Evolutionary conservation across 1,139 yeast genomes (phyloP).

Genomic region (Scheffersomyces quercinus): DNA sequence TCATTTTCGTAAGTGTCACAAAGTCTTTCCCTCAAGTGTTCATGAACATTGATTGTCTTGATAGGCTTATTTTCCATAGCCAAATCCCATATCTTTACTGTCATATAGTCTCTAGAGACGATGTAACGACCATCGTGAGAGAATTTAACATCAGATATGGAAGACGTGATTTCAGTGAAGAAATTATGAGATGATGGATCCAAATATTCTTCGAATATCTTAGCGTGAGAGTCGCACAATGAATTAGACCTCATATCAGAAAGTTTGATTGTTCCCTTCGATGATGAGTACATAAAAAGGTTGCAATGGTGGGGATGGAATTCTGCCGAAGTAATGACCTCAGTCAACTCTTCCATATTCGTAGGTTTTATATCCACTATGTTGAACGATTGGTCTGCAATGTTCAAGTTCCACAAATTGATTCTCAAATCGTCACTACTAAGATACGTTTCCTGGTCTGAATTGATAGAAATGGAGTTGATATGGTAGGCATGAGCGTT

Average conservation of each 20-base stretch:
- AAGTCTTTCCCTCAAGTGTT: conserved; percentile 86
- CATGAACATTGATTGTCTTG: conserved; percentile 93
- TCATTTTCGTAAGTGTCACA: conserved; percentile 98
- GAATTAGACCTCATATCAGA: conserved; percentile 98
- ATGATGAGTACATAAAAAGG: conserved; percentile 93
- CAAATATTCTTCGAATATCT: conserved; percentile 87
- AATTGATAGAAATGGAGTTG: conserved; percentile 90
- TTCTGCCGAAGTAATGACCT: conserved; percentile 97
- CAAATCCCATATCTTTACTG: conserved; percentile 97
- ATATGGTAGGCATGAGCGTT: conserved; percentile 99
- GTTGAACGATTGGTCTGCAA: conserved; percentile 93
- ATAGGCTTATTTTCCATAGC: conserved; percentile 96
- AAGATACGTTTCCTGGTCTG: conserved; percentile 94
- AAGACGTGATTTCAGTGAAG: conserved; percentile 94
- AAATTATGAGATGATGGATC: conserved; percentile 94
- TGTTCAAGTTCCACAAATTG: conserved; percentile 92
- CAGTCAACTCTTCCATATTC: conserved; percentile 98
- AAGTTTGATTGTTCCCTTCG: conserved; percentile 92
- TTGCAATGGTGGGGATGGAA: conserved; percentile 95
- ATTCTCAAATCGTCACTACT: conserved; percentile 94
- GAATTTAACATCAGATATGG: conserved; percentile 92
- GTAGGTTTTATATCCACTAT: conserved; percentile 98
- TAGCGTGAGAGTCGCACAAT: conserved; percentile 87
- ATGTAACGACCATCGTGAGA: conserved; percentile 91
- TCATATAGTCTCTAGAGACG: conserved; percentile 94